These are phyloP conservation scores for Speleostelium caveatum DNA, from an alignment of 78 protist species.

Conservation along the genomic window DNA sequence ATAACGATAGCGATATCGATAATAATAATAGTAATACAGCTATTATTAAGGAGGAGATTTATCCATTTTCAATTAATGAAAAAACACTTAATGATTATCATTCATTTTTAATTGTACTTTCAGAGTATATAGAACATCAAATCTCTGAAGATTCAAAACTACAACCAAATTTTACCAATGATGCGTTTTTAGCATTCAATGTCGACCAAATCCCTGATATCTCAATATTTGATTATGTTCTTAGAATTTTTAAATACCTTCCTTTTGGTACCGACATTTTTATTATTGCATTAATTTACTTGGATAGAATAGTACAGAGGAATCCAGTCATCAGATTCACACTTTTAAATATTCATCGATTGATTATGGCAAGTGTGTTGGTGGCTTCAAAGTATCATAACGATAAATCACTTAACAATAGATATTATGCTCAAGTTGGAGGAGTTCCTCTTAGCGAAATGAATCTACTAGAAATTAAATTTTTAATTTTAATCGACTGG, in stretches of 20 bases:
- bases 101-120: conserved; percentile 5
- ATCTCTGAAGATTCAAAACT: not conserved
- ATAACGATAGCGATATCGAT: not conserved
- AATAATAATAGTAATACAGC: not conserved
- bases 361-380: conserved; percentile 25
- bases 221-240: conserved; percentile 25
- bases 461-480: conserved; percentile 29
- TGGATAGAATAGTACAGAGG: conserved; percentile 28
- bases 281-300: conserved; percentile 35
- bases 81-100: conserved; percentile 19
- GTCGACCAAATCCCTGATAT: conserved; percentile 10
- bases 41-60: conserved; percentile 16
- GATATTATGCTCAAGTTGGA: conserved; percentile 68
- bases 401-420: conserved; percentile 30
- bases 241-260: conserved; percentile 39
- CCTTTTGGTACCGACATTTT: conserved; percentile 52
- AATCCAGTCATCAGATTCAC: conserved; percentile 13
- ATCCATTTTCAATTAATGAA: conserved; percentile 58
- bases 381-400: conserved; percentile 46
- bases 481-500: conserved; percentile 16
- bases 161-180: not conserved
- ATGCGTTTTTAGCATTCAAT: not conserved
- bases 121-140: not conserved
- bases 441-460: conserved; percentile 36
- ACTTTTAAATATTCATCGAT: conserved; percentile 40